phyloP scores from a whole-genome alignment of 1,139 yeast species.

The Kodamaea sp. region DNA sequence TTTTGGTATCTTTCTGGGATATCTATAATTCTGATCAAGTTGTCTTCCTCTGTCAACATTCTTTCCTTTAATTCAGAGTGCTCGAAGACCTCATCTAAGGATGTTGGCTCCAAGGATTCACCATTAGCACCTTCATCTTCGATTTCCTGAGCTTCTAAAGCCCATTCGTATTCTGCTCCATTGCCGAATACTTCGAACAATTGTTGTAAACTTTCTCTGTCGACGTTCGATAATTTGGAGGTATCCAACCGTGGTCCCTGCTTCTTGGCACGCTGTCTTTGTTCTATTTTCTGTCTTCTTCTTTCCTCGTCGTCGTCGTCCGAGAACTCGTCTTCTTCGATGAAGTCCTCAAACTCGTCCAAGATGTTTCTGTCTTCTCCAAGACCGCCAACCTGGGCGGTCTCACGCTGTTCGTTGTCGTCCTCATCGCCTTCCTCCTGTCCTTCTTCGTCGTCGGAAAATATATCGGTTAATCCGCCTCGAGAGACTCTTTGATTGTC shows the following conservation, averaged over 20 bases:
- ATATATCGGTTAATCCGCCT: constrained; percentile 69
- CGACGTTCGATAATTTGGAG: constrained; percentile 72
- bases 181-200: constrained; percentile 95
- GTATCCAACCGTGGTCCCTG: constrained; percentile 48
- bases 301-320: constrained; percentile 79
- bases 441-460: constrained; percentile 74
- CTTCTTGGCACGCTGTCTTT: constrained; percentile 43
- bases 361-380: constrained; percentile 44
- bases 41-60: constrained; percentile 90
- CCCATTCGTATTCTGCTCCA: constrained; percentile 98
- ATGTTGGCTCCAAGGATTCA: constrained; percentile 56
- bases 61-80: constrained; percentile 89
- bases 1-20: constrained; percentile 91
- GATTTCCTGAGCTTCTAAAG: constrained; percentile 85
- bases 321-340: constrained; percentile 94
- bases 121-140: constrained; percentile 55
- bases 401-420: constrained; percentile 34
- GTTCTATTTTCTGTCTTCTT: constrained; percentile 33
- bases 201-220: constrained; percentile 90
- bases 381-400: constrained; percentile 34
- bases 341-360: constrained; percentile 94
- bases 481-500: constrained; percentile 12
- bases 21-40: constrained; percentile 81
- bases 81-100: constrained; percentile 88
- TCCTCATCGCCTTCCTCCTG: constrained; percentile 41